phyloP scores from a whole-genome alignment of 352 stramenopile genomes.

The Phytopythium oedochilum region DNA sequence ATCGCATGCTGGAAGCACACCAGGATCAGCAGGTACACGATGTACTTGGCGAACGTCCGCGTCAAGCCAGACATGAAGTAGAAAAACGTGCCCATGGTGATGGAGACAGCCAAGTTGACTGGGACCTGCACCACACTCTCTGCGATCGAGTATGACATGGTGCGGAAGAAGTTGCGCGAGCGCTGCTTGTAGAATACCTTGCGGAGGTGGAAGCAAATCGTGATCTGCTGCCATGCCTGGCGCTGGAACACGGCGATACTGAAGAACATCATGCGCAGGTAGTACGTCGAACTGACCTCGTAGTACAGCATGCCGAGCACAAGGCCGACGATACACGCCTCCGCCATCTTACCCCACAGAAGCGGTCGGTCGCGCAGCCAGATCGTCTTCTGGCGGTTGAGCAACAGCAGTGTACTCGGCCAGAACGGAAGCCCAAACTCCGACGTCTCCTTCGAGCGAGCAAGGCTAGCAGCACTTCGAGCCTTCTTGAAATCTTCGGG shows the following conservation, averaged over 20 bases:
- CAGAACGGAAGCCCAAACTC: slow-evolving; percentile 32
- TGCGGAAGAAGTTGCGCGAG: slow-evolving; percentile 86
- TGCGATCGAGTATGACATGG: no score
- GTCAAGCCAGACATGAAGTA: no score
- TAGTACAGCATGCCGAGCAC: slow-evolving; percentile 55
- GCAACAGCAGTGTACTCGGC: slow-evolving; percentile 23
- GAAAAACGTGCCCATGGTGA: no score
- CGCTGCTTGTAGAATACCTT: slow-evolving; percentile 90
- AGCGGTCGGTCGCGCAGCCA: slow-evolving; percentile 41
- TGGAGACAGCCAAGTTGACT: no score
- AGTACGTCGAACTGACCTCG: slow-evolving; percentile 43
- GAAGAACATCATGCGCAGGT: slow-evolving; percentile 77
- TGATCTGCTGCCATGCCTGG: slow-evolving; percentile 67
- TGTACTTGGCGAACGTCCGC: no score
- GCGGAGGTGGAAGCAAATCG: slow-evolving; percentile 66
- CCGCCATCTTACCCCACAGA: slow-evolving; percentile 38
- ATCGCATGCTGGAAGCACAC: no score
- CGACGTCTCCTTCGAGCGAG: slow-evolving; percentile 31
- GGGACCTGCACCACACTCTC: no score
- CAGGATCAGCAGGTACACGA: no score
- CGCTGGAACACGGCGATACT: slow-evolving; percentile 63
- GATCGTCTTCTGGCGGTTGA: slow-evolving; percentile 48
- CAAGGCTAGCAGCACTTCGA: slow-evolving; percentile 25
- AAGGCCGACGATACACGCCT: slow-evolving; percentile 57
- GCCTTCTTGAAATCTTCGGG: slow-evolving; percentile 34